Conservation (phyloP, 148 eudicot species). For the Nepenthes gracilis region DNA sequence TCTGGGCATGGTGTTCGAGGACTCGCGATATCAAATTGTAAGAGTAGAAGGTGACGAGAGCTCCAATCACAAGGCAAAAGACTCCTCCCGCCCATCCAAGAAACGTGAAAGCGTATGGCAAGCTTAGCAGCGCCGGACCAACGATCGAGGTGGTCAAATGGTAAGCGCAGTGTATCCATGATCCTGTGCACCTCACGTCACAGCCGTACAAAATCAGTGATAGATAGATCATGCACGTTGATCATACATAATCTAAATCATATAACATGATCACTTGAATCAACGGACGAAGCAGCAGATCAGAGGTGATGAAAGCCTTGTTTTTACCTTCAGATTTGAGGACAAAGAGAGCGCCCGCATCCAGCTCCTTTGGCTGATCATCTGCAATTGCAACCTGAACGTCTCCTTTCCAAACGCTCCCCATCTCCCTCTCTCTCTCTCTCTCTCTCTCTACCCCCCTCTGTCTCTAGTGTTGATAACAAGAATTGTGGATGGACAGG, state of each 20-base stretch:
- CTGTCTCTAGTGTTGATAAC: no score
- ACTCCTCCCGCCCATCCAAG: constrained; percentile 72
- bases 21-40: constrained; percentile 71
- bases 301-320: neutral
- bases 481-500: no score
- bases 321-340: neutral
- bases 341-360: neutral
- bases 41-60: constrained; percentile 68
- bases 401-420: neutral
- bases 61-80: constrained; percentile 33
- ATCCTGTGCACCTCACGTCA: constrained; percentile 27
- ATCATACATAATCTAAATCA: neutral
- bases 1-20: constrained; percentile 60
- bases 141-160: constrained; percentile 90
- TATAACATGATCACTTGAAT: neutral
- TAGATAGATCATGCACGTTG: neutral
- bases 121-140: constrained; percentile 62
- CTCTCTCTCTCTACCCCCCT: no score
- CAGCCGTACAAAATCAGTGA: neutral
- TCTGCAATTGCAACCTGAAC: neutral
- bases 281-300: neutral
- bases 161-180: constrained; percentile 88
- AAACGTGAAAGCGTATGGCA: constrained; percentile 61
- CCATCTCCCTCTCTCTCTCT: no score
- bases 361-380: neutral